Percentiles rank a stretch among this genome's conserved stretches.
Evolutionary conservation across 257 asterid genomes (phyloP).

Genomic region (Sherardia arvensis): DNA sequence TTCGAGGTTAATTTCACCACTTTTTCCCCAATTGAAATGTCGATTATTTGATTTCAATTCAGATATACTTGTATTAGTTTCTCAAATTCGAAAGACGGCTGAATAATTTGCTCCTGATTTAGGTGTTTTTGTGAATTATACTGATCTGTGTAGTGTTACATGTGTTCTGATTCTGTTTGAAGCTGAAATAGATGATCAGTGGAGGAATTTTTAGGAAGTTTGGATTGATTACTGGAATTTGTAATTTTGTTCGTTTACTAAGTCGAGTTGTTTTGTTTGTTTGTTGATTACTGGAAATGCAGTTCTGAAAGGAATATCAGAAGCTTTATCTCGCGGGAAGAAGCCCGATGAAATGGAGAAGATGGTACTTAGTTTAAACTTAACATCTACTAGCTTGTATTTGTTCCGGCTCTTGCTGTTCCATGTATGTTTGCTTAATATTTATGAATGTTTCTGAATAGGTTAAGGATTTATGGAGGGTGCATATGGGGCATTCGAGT

Average conservation of each 20-base stretch:
- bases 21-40: not conserved
- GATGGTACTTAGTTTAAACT: slow-evolving; percentile 27
- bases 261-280: not conserved
- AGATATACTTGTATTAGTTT: not conserved
- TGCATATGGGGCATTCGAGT: slow-evolving; percentile 56
- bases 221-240: not conserved
- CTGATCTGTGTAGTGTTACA: not conserved
- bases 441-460: slow-evolving; percentile 15
- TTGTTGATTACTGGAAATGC: slow-evolving; percentile 20
- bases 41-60: not conserved
- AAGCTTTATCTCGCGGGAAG: slow-evolving; percentile 79
- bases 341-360: slow-evolving; percentile 68
- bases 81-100: not conserved
- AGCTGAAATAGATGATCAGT: not conserved
- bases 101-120: not conserved
- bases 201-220: not conserved
- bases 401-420: not conserved
- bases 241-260: not conserved
- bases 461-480: slow-evolving; percentile 54
- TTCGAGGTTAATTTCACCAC: slow-evolving; percentile 45
- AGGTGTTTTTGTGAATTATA: not conserved
- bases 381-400: not conserved
- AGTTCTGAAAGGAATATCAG: slow-evolving; percentile 88
- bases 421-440: not conserved
- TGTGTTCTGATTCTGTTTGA: not conserved